phyloP scores from a whole-genome alignment of 768 basidiomycete genomes.

The Naematelia encephala region DNA sequence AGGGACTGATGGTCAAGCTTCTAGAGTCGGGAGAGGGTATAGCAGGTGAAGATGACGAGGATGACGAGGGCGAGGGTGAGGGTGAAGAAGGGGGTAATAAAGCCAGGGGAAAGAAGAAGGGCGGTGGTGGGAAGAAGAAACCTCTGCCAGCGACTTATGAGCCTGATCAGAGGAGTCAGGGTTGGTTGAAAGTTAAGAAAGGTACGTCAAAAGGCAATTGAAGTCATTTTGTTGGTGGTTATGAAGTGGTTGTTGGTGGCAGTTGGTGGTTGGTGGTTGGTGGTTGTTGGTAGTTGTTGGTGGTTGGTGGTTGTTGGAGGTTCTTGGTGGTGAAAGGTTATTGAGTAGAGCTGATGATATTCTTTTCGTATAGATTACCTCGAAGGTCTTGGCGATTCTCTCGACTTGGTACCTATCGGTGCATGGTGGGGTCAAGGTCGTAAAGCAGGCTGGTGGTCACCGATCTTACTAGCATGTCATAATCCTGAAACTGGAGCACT shows the following conservation, averaged over 20 bases:
- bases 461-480: conserved; percentile 74
- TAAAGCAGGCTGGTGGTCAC: conserved; percentile 89
- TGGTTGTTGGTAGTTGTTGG: too few species aligned
- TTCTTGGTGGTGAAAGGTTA: background rate
- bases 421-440: conserved; percentile 89
- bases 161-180: conserved; percentile 77
- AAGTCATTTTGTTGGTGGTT: too few species aligned
- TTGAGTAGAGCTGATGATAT: conserved; percentile 1
- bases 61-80: conserved; percentile 34
- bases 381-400: conserved; percentile 67
- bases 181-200: conserved; percentile 90
- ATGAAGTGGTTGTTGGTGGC: too few species aligned
- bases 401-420: conserved; percentile 56
- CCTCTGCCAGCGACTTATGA: conserved; percentile 82
- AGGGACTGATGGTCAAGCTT: conserved; percentile 94
- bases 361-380: conserved; percentile 83
- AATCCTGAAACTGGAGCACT: conserved; percentile 62
- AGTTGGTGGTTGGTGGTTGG: too few species aligned
- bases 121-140: conserved; percentile 57
- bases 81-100: conserved; percentile 22
- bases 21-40: conserved; percentile 57
- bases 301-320: too few species aligned
- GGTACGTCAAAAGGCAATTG: too few species aligned
- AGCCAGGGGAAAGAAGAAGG: conserved; percentile 32
- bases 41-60: conserved; percentile 48